Base-by-base conservation (phyloP, 148 eudicot species). In the Diospyros kaki region DNA sequence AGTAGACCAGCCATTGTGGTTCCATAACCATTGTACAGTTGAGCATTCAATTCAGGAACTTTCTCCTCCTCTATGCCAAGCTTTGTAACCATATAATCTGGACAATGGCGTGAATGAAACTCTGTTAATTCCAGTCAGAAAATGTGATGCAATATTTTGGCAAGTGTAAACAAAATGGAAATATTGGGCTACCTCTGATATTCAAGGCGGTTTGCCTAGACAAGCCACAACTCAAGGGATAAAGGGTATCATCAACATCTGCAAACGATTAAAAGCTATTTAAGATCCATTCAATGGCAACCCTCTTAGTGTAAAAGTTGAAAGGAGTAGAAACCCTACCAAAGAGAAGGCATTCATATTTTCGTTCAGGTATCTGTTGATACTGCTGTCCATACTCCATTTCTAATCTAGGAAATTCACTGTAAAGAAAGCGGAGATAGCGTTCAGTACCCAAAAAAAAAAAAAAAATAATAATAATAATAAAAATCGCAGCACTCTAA, bases 181-280 rank as follows among this genome's bases (percentile, higher is more conserved):
- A 59, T 56, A 43, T 71, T 17, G 65, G 11, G 9, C 42, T 81
- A 93, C 98, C 98, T 71, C 63, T 89, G 68, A 92, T 95, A 81
- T 92, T 95, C 75, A 84, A 78, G 74, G 89, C 73, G 80, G 84
- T 78, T 65, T 82, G 80, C 6, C 70, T 51, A 72, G 98, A 85
- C 67, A 95, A 77, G 8, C 98, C 98, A 64, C 93, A 90, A 77
- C 92, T 89, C 11, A 89, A 50, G 73, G 98, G 91, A 79, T 95
- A 95, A 75, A 95, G 90, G 76, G 98, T 95, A 77, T 95, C 98
- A 88, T 95, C 98, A 74, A 95, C 87, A 88, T 95, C 98, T 95
- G 87, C 67, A 79, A 68, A 38, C 5, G 42, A 43, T 77, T 11
- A 48, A 17, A 28, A 10, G 14, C 6, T 11, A 45, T 58, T 41